A percentile compares a stretch with the other conserved stretches of the same genome.
phyloP scores from a whole-genome alignment of 2,329 filamentous ascomycete genomes.

The Sphaerulina vaccinii region DNA sequence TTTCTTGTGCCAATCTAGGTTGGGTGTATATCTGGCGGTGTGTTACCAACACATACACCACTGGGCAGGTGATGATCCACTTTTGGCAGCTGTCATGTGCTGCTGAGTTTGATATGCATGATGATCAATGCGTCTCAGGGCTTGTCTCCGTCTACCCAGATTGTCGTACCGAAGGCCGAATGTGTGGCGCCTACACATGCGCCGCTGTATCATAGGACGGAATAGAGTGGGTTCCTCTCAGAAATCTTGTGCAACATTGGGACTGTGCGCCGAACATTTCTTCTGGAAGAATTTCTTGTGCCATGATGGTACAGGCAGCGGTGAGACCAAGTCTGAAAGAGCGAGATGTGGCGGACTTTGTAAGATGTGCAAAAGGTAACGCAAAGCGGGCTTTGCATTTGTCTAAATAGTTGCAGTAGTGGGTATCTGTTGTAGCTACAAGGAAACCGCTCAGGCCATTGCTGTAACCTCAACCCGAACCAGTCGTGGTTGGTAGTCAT shows the following conservation, averaged over 20 bases:
- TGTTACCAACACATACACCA: background rate
- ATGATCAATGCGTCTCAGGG: conserved; percentile 3
- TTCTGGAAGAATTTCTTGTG: background rate
- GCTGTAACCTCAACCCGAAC: background rate
- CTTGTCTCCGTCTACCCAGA: background rate
- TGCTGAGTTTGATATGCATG: conserved; percentile 1
- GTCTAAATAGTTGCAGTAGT: conserved; percentile 2
- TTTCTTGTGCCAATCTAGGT: conserved; percentile 2
- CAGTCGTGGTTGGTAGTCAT: background rate
- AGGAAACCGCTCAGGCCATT: conserved; percentile 8
- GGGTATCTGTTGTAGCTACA: conserved; percentile 21
- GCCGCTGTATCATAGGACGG: conserved; percentile 20
- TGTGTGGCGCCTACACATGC: conserved; percentile 17
- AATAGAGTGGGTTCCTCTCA: conserved; percentile 1
- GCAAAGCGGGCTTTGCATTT: background rate
- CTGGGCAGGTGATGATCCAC: background rate
- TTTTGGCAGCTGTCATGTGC: conserved; percentile 25
- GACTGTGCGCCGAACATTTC: conserved; percentile 2
- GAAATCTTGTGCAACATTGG: conserved; percentile 15
- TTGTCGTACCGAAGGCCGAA: conserved; percentile 6
- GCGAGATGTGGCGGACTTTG: background rate
- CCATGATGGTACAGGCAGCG: background rate
- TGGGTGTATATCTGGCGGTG: conserved; percentile 11
- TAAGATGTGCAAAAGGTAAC: background rate
- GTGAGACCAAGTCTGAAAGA: background rate